phyloP scores from a whole-genome alignment of 78 protist species.

The Bigelowiella natans region DNA sequence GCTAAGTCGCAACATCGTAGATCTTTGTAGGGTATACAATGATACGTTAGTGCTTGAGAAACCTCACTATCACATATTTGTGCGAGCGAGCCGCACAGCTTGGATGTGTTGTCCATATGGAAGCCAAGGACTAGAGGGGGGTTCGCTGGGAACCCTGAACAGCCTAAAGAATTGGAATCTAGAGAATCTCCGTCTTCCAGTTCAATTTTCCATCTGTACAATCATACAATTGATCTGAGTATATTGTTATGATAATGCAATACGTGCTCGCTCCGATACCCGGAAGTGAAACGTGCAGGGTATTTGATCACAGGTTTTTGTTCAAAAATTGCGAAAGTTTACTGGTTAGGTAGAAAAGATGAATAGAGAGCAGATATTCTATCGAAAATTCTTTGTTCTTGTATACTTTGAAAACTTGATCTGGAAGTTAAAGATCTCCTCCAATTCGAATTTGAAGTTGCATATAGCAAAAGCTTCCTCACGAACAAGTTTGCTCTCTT shows the following conservation, averaged over 20 bases:
- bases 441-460: background rate
- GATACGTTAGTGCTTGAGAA: background rate
- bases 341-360: no score
- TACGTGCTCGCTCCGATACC: no score
- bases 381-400: no score
- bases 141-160: no score
- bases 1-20: background rate
- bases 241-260: no score
- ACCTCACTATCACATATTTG: background rate
- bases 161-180: no score
- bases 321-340: no score
- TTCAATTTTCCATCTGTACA: background rate
- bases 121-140: background rate
- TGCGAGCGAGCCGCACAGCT: background rate
- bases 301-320: no score
- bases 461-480: background rate
- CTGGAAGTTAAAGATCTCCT: background rate
- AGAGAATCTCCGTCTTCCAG: background rate
- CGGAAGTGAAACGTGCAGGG: no score
- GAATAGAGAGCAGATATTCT: no score
- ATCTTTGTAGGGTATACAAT: background rate
- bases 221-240: no score
- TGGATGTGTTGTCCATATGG: background rate
- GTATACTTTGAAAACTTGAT: background rate
- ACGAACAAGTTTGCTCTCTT: background rate